Evolutionary conservation across 805 yeast species (phyloP).

Genomic region (Myxozyma neotropica): DNA sequence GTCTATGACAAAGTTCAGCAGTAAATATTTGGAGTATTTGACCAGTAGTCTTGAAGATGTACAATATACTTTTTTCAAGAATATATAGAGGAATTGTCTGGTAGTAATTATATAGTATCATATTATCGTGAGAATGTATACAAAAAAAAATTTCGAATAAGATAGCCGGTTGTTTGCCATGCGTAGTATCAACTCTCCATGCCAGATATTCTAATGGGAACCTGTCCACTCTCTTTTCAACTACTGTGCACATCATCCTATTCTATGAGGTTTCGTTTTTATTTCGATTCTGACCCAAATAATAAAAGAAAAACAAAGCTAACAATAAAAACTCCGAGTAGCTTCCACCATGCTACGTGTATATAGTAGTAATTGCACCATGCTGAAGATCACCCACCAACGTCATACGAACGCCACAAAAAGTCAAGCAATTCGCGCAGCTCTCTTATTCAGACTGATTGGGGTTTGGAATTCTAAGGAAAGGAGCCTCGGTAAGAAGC

Average conservation of each 20-base stretch:
- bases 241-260: too few species aligned
- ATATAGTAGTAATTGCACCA: background rate
- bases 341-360: constrained; percentile 3
- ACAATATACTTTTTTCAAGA: too few species aligned
- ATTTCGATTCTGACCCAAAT: constrained; percentile 2
- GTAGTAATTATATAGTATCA: background rate
- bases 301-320: background rate
- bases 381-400: background rate
- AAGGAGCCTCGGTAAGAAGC: background rate
- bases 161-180: background rate
- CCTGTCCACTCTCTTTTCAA: too few species aligned
- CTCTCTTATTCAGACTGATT: background rate
- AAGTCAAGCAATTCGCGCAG: too few species aligned
- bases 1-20: constrained; percentile 44
- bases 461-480: background rate
- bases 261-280: too few species aligned
- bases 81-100: background rate
- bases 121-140: background rate
- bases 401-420: too few species aligned
- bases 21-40: too few species aligned
- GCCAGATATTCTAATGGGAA: too few species aligned
- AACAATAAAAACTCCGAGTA: constrained; percentile 1
- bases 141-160: background rate
- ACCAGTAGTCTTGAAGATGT: too few species aligned
- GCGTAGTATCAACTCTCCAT: too few species aligned